These are phyloP conservation scores for Aspergillus cejpii DNA, from an alignment of 2,329 filamentous ascomycete genomes.

Conservation along the genomic window DNA sequence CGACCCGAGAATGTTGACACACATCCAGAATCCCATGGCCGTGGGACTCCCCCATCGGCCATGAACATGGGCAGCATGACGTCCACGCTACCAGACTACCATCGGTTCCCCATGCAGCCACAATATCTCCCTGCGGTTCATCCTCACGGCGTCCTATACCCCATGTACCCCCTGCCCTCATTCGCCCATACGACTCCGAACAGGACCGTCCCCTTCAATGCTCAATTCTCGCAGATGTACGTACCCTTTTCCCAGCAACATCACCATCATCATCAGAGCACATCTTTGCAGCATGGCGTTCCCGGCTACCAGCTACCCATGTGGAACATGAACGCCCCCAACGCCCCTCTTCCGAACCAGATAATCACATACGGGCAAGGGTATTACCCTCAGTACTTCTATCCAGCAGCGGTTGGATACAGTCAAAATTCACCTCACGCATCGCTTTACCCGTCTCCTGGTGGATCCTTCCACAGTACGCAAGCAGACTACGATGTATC, in stretches of 20 bases:
- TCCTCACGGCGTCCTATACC: constrained; percentile 27
- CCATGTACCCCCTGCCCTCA: constrained; percentile 24
- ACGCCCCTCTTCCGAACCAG: constrained; percentile 15
- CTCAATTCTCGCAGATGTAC: constrained; percentile 24
- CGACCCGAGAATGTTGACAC: constrained; percentile 18
- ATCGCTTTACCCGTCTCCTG: constrained; percentile 5
- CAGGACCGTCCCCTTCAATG: constrained; percentile 19
- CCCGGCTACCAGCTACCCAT: constrained; percentile 20
- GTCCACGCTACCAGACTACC: constrained; percentile 25
- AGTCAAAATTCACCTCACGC: constrained; percentile 6
- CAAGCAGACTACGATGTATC: constrained; percentile 28
- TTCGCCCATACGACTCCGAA: constrained; percentile 15
- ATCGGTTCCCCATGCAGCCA: constrained; percentile 23
- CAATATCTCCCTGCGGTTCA: constrained; percentile 21
- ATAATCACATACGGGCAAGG: constrained; percentile 17
- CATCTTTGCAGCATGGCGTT: constrained; percentile 11
- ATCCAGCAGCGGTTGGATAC: constrained; percentile 18
- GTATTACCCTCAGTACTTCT: constrained; percentile 25
- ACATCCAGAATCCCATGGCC: constrained; percentile 15
- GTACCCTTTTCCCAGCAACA: constrained; percentile 22
- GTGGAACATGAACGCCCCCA: constrained; percentile 16
- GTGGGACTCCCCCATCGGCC: constrained; percentile 17
- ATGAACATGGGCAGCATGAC: constrained; percentile 28
- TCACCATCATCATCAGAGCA: constrained; percentile 4
- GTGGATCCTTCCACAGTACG: constrained; percentile 3